Conservation (phyloP, 2,329 filamentous ascomycete genomes). For the Colletotrichum abscissum region DNA sequence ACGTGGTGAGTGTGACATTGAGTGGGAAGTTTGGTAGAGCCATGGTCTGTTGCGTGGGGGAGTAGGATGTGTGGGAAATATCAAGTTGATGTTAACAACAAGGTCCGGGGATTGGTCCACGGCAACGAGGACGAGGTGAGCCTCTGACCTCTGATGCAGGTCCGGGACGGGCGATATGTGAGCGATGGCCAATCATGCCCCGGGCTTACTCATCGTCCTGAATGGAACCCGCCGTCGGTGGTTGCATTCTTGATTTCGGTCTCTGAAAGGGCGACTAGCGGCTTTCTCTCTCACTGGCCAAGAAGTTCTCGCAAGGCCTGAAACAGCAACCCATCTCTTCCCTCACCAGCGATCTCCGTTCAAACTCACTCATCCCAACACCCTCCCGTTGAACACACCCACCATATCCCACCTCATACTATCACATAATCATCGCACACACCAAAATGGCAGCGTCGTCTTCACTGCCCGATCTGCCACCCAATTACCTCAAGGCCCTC, state of each 20-base stretch:
- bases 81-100: conserved; percentile 12
- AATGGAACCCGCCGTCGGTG: too few relatives aligned
- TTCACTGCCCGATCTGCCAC: conserved; percentile 46
- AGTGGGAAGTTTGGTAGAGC: not conserved
- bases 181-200: not conserved
- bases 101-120: conserved; percentile 20
- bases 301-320: conserved; percentile 1
- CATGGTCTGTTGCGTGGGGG: not conserved
- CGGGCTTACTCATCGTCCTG: conserved; percentile 24
- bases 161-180: not conserved
- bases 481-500: conserved; percentile 64
- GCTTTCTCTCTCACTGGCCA: not conserved
- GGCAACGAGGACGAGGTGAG: not conserved
- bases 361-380: not conserved
- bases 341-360: not conserved
- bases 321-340: conserved; percentile 6
- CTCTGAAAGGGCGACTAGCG: not conserved
- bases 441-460: conserved; percentile 5
- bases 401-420: not conserved
- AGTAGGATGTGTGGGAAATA: not conserved
- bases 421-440: not conserved
- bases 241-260: too few relatives aligned
- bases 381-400: not conserved
- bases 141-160: conserved; percentile 2
- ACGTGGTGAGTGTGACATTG: conserved; percentile 15